phyloP scores from a whole-genome alignment of 1,139 yeast genomes.

The Scheffersomyces titani region DNA sequence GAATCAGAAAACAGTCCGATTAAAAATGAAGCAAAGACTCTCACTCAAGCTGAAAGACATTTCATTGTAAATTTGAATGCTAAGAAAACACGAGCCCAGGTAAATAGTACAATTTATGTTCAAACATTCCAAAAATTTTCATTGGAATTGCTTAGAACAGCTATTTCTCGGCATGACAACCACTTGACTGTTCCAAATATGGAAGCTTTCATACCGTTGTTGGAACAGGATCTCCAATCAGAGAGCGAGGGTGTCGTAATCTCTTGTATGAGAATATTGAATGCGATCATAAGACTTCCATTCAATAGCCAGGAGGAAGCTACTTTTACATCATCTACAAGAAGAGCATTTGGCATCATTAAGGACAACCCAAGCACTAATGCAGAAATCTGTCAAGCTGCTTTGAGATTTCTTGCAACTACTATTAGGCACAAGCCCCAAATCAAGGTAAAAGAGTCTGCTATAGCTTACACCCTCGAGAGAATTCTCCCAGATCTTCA shows the following conservation, averaged over 20 bases:
- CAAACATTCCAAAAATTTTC: conserved; percentile 74
- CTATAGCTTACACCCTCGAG: conserved; percentile 74
- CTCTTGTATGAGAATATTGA: conserved; percentile 65
- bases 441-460: conserved; percentile 65
- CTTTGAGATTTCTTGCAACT: conserved; percentile 73
- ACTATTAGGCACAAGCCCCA: conserved; percentile 71
- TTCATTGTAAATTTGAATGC: conserved; percentile 70
- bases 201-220: conserved; percentile 72
- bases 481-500: conserved; percentile 85
- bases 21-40: conserved; percentile 13
- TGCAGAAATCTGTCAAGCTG: conserved; percentile 79
- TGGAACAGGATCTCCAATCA: conserved; percentile 60
- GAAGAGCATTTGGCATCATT: conserved; percentile 64
- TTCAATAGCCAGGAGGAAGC: conserved; percentile 58
- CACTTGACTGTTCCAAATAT: conserved; percentile 63
- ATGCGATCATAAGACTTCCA: conserved; percentile 60
- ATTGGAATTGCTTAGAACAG: conserved; percentile 73
- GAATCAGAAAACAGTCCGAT: conserved; percentile 42
- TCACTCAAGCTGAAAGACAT: conserved; percentile 47
- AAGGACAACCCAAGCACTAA: conserved; percentile 79
- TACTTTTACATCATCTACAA: conserved; percentile 58
- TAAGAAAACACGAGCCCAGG: conserved; percentile 53
- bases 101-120: conserved; percentile 50
- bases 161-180: conserved; percentile 59
- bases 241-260: conserved; percentile 76